Conservation (phyloP, 148 eudicot genomes). For the Amaranthus cruentus region DNA sequence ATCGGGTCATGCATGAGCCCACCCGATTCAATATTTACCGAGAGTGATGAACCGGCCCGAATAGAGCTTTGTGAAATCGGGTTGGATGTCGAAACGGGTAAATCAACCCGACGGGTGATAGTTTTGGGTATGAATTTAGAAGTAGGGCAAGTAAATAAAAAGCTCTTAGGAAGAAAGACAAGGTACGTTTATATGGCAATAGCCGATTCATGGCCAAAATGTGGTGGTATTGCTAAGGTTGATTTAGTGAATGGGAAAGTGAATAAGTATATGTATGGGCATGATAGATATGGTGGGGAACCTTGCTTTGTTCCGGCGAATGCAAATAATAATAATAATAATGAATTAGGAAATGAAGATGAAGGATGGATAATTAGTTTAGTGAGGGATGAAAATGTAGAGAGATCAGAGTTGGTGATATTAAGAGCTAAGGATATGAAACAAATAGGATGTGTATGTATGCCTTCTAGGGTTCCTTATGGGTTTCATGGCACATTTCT, state of each 20-base stretch:
- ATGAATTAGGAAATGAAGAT: constrained; percentile 23
- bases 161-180: constrained; percentile 33
- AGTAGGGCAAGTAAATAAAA: constrained; percentile 44
- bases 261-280: constrained; percentile 36
- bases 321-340: neutral
- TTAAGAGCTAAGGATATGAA: constrained; percentile 41
- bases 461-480: constrained; percentile 62
- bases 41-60: constrained; percentile 2
- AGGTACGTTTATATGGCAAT: constrained; percentile 44
- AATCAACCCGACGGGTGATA: constrained; percentile 37
- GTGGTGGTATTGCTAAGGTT: constrained; percentile 55
- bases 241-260: constrained; percentile 40
- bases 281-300: constrained; percentile 49
- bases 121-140: constrained; percentile 43
- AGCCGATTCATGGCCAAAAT: constrained; percentile 61
- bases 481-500: constrained; percentile 71
- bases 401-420: constrained; percentile 44
- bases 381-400: constrained; percentile 40
- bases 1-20: constrained; percentile 61
- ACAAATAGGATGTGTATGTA: constrained; percentile 32
- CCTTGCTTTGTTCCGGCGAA: constrained; percentile 38
- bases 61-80: constrained; percentile 42
- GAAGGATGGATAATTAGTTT: constrained; percentile 34
- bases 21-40: constrained; percentile 43
- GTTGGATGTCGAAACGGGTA: constrained; percentile 34